Evolutionary conservation across 371 early-diverging fungal species (phyloP), one percentile per base, ranked within the genome.

Genomic region (Saksenaea vasiformis): DNA sequence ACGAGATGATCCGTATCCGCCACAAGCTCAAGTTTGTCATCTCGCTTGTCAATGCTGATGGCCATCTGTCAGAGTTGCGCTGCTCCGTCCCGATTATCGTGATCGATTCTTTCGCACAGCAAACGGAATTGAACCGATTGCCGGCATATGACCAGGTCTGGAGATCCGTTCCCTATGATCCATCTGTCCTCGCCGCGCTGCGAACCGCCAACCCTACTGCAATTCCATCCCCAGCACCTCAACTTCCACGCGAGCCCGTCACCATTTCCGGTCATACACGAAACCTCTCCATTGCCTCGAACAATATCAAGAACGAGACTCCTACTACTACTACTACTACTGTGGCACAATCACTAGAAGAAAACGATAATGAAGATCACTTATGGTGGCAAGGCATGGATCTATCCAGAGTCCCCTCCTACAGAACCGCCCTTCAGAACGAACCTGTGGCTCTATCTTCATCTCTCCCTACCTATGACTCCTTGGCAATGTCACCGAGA

Each of bases 391-490:
- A 79, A 36, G 79, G 79, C 0, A 61, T 68, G 59, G 70, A 79
- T 37, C 43, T 79, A 19, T 70, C 77, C 9, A 36, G 77, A 26
- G 80, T 79, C 0, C 80, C 80, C n/a, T 76, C 77, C 47, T 79
- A 79, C 51, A 54, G 64, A n/a, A 79, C 77, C 5, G 77, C 73
- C 15, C 72, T 72, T 17, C 71, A 72, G 47, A 72, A 72, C 44
- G 73, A 65, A n/a, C 69, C 67, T 28, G 73, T 64, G 1, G 41
- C 67, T 2, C 60, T 78, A 11, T 80, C 81, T 13, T 69, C 70
- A 9, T 80, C 81, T 10, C 54, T 78, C 14, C 81, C 81, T 10
- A 65, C 76, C 19, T 80, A 80, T 54, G 81, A 80, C n/a, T 56
- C 68, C 26, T 34, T 68, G 47, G 65, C 66, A 31, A 39, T 60